phyloP scores from a whole-genome alignment of 805 yeast genomes.

The Trichomonascus vanleenenianus region DNA sequence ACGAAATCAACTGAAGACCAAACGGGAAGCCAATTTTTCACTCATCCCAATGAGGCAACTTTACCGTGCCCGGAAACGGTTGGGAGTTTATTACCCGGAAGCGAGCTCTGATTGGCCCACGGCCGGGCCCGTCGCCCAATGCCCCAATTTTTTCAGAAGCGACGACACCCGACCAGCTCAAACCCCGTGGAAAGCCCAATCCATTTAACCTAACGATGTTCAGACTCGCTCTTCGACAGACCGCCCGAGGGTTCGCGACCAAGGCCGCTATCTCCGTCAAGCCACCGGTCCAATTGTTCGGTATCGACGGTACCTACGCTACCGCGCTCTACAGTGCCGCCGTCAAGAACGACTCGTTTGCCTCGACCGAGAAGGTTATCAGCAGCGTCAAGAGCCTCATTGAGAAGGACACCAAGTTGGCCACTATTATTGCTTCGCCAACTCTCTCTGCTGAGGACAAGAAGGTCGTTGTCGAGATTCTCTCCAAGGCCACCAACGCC shows the following conservation, averaged over 20 bases:
- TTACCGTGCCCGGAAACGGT: too few species aligned
- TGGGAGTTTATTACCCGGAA: too few species aligned
- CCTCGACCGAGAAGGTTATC: conserved; percentile 60
- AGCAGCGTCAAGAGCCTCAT: conserved; percentile 47
- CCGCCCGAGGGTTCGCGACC: conserved; percentile 15
- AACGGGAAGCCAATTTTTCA: too few species aligned
- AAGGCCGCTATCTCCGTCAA: conserved; percentile 53
- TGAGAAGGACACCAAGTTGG: conserved; percentile 55
- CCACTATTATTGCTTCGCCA: conserved; percentile 66
- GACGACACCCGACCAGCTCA: background rate
- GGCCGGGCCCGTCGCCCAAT: too few species aligned
- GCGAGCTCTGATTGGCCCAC: too few species aligned
- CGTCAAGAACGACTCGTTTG: conserved; percentile 69
- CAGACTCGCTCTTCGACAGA: conserved; percentile 7
- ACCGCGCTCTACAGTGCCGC: conserved; percentile 91
- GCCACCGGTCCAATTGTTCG: conserved; percentile 91
- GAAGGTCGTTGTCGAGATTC: conserved; percentile 54
- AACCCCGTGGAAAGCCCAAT: too few species aligned
- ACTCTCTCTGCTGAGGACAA: conserved; percentile 73
- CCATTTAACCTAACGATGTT: too few species aligned
- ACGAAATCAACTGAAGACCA: too few species aligned
- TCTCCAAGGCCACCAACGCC: conserved; percentile 41
- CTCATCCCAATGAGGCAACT: too few species aligned
- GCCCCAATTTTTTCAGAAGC: background rate
- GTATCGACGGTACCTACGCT: conserved; percentile 96